Evolutionary conservation across 441 rosid species (phyloP).

Genomic region (Erodium texanum): DNA sequence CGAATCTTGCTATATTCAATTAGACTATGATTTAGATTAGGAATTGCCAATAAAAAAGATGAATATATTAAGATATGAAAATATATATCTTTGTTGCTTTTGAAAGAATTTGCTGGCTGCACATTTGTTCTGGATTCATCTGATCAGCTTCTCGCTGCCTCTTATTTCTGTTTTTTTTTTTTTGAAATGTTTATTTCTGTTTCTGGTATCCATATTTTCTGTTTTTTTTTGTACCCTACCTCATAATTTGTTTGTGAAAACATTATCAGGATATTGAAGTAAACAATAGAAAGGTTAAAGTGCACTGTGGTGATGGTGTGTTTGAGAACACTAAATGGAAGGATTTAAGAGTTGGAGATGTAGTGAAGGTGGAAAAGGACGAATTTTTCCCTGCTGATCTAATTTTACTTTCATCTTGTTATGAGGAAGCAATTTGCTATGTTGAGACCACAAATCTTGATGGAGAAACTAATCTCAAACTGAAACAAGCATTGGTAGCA

Average conservation of each 20-base stretch:
- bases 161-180: not conserved
- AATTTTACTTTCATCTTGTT: conserved; percentile 75
- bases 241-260: not conserved
- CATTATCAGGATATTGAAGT: conserved; percentile 63
- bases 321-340: conserved; percentile 53
- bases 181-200: not conserved
- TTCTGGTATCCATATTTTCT: not conserved
- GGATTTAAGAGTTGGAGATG: conserved; percentile 74
- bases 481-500: conserved; percentile 62
- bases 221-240: not conserved
- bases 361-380: conserved; percentile 77
- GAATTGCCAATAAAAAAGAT: too few species aligned
- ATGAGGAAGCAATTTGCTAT: conserved; percentile 83
- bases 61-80: not conserved
- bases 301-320: conserved; percentile 53
- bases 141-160: not conserved
- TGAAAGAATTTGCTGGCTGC: not conserved
- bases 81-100: not conserved
- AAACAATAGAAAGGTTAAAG: conserved; percentile 58
- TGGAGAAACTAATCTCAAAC: conserved; percentile 87
- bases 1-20: too few species aligned
- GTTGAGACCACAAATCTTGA: conserved; percentile 94
- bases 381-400: conserved; percentile 92
- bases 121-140: not conserved
- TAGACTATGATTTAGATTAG: too few species aligned